Evolutionary conservation across 2,329 filamentous ascomycete species (phyloP).

Genomic region (Xylariales sp.): DNA sequence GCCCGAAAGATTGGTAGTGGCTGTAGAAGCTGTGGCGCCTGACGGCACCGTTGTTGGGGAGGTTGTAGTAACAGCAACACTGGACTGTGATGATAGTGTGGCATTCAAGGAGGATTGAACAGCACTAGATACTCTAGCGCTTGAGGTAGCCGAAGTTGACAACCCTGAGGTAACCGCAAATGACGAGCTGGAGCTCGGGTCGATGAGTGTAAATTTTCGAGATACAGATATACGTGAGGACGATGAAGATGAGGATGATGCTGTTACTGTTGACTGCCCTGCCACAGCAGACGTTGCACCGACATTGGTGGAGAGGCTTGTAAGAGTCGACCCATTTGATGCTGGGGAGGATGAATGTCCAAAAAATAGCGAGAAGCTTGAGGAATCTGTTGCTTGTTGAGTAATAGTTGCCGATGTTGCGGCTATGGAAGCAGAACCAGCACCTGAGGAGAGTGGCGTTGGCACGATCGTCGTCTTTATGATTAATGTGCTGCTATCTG

Average conservation of each 20-base stretch:
- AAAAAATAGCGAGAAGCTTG: background rate
- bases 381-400: background rate
- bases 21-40: background rate
- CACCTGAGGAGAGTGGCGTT: background rate
- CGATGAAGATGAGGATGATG: constrained; percentile 1
- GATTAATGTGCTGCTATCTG: too few species aligned
- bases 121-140: background rate
- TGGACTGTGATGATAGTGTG: constrained; percentile 13
- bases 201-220: background rate
- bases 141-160: background rate
- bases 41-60: background rate
- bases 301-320: background rate
- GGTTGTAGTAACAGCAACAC: background rate
- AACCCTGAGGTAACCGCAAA: background rate
- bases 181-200: background rate
- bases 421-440: background rate
- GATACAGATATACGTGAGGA: background rate
- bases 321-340: background rate
- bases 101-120: background rate
- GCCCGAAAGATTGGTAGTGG: constrained; percentile 46
- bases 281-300: background rate
- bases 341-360: background rate
- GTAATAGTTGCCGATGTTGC: background rate
- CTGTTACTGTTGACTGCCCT: background rate
- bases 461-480: background rate